phyloP scores from a whole-genome alignment of 2,329 filamentous ascomycete genomes.

The Aspergillus sp. region DNA sequence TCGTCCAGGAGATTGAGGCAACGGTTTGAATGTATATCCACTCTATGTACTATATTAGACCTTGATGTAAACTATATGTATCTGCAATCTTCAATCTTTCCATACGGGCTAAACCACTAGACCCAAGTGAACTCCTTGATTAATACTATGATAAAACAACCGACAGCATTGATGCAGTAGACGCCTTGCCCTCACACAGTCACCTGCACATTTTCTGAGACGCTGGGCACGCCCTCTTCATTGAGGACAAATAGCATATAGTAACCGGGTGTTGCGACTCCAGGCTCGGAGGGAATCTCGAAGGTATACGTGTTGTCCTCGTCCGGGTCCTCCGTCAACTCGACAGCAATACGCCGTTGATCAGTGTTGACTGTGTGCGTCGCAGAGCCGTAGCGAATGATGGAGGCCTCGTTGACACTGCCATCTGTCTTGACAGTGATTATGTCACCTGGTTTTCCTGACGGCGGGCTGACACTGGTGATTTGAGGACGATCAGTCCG shows the following conservation, averaged over 20 bases:
- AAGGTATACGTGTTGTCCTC: neutral
- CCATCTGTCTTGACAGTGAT: neutral
- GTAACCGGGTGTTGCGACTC: conserved; percentile 52
- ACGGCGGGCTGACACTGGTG: neutral
- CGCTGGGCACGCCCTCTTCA: conserved; percentile 44
- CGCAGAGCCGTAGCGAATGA: conserved; percentile 50
- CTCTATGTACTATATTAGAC: neutral
- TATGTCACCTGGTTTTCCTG: neutral
- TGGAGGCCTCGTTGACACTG: conserved; percentile 25
- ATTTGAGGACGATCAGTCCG: conserved; percentile 4
- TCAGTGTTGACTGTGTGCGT: conserved; percentile 60
- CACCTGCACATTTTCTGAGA: conserved; percentile 33
- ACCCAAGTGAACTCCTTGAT: neutral
- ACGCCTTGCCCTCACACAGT: too few species aligned
- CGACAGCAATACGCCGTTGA: conserved; percentile 53
- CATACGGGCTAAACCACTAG: neutral
- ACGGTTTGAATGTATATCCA: neutral
- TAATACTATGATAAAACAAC: neutral
- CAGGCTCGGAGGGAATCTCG: conserved; percentile 46
- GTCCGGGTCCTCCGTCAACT: conserved; percentile 4
- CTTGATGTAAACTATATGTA: neutral
- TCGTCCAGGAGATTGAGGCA: conserved; percentile 43
- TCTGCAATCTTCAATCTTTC: neutral
- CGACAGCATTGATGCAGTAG: too few species aligned
- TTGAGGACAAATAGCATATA: conserved; percentile 54